These are phyloP conservation scores for Neurospora sp. DNA, from an alignment of 495 filamentous ascomycete species.

Conservation along the genomic window DNA sequence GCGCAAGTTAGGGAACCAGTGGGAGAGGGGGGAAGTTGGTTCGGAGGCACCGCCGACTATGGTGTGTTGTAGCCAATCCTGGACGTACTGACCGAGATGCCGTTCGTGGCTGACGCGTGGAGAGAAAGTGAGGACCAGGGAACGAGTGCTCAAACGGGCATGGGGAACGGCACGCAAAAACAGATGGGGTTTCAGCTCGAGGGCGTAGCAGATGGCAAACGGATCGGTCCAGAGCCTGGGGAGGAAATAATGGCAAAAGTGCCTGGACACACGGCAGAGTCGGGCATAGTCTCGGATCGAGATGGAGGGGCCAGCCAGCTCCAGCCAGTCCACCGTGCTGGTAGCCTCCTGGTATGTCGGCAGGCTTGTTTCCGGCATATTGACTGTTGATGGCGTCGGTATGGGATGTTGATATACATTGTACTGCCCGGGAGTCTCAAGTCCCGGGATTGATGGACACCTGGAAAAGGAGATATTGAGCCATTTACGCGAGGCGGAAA, in stretches of 20 bases:
- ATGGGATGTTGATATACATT: background rate
- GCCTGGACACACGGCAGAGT: conserved; percentile 32
- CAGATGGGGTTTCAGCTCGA: background rate
- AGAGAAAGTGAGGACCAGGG: background rate
- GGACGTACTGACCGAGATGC: too few relatives aligned
- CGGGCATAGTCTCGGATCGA: conserved; percentile 21
- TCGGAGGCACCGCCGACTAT: too few relatives aligned
- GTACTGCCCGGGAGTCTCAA: background rate
- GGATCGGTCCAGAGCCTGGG: conserved; percentile 38
- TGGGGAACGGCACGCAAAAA: background rate
- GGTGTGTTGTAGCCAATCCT: too few relatives aligned
- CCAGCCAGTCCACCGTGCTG: conserved; percentile 32
- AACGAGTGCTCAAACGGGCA: background rate
- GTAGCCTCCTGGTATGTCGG: conserved; percentile 36
- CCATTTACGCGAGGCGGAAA: background rate
- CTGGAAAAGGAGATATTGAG: background rate
- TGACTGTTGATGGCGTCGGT: background rate
- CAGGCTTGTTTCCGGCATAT: conserved; percentile 5
- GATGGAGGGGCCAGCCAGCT: conserved; percentile 28
- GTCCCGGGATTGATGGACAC: background rate
- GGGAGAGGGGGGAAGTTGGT: background rate
- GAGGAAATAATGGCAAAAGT: conserved; percentile 34
- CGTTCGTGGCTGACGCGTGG: background rate
- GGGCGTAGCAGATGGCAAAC: conserved; percentile 15
- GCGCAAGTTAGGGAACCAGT: conserved; percentile 24